Evolutionary conservation across 768 basidiomycete genomes (phyloP), one percentile per base, ranked within the genome.

Genomic region (Tulasnella sp.): DNA sequence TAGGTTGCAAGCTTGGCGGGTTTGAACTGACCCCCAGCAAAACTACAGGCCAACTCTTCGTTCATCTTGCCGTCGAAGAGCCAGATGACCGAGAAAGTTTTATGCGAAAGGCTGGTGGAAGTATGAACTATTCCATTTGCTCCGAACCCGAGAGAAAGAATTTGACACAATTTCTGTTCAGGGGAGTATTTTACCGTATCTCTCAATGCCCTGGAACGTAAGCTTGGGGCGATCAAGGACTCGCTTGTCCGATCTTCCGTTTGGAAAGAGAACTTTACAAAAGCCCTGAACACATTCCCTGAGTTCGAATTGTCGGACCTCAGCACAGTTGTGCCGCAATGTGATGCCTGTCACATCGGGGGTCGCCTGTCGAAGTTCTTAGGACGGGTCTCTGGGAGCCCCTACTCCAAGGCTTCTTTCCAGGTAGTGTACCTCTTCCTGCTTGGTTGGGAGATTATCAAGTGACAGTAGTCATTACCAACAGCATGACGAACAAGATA

Each of bases 271-370:
- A 74, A 78, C 10, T 89, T 86, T 72, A 87, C 79, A 64, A 76
- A 74, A 43, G 66, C 75, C 2, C 69, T 96, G 12, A 79, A 85
- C 66, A 78, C 63, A 50, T 84, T 82, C 68, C 91, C 92, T 0
- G 71, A 77, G 1, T 80, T 91, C 55, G 72, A 77, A 17, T 67
- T 87, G 41, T 63, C 73, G 24, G 65, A 65, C 24, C 68, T 91
- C 55, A 73, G 79, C 15, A 81, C 81, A 64, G 70, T 80, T 12
- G 70, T 80, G 21, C 80, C 82, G 1, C 72, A 73, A 17, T 96
- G 92, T 66, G 87, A 92, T 69, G 91, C 88, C 21, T 94, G 92
- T 68, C 79, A 84, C 69, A 75, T 91, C 30, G 80, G 83, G 42
- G 78, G 81, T 19, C 77, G 87, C 60, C 68, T 80, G 65, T 87